Conservation (phyloP, 1,284 basidiomycete genomes). For the Austropuccinia psidii region DNA sequence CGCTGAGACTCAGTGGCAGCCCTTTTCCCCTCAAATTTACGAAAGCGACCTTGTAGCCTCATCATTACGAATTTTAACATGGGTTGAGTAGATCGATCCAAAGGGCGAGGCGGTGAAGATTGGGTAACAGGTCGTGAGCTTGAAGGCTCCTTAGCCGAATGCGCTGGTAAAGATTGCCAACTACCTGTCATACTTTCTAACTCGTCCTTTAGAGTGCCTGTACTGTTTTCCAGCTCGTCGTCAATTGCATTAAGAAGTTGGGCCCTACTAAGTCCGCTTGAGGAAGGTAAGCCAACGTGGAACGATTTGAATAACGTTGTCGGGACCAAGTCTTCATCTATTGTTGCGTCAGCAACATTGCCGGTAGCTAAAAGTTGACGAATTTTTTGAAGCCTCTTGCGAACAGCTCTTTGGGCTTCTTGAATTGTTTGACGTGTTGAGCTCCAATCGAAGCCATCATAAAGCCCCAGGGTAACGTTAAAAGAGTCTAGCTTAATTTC, state of each 20-base stretch:
- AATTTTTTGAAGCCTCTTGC: constrained; percentile 77
- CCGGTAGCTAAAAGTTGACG: constrained; percentile 87
- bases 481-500: constrained; percentile 53
- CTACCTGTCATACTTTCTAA: constrained; percentile 20
- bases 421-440: constrained; percentile 77
- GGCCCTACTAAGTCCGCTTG: constrained; percentile 61
- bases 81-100: constrained; percentile 21
- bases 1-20: constrained; percentile 44
- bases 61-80: constrained; percentile 73
- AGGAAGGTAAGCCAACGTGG: constrained; percentile 65
- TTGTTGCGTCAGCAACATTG: constrained; percentile 66
- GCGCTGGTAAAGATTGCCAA: constrained; percentile 27
- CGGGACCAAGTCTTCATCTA: constrained; percentile 64
- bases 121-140: not conserved
- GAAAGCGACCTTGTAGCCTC: constrained; percentile 54
- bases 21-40: constrained; percentile 1
- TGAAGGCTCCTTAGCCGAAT: not conserved
- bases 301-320: constrained; percentile 79
- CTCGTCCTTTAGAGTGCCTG: not conserved
- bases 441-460: constrained; percentile 90
- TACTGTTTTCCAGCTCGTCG: constrained; percentile 66
- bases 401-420: constrained; percentile 77
- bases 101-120: not conserved
- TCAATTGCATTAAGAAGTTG: constrained; percentile 73
- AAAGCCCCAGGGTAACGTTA: constrained; percentile 62